A percentile compares a stretch with the other conserved stretches of the same genome.
Conservation (phyloP, 768 basidiomycete genomes). For the Kwoniella dendrophila region DNA sequence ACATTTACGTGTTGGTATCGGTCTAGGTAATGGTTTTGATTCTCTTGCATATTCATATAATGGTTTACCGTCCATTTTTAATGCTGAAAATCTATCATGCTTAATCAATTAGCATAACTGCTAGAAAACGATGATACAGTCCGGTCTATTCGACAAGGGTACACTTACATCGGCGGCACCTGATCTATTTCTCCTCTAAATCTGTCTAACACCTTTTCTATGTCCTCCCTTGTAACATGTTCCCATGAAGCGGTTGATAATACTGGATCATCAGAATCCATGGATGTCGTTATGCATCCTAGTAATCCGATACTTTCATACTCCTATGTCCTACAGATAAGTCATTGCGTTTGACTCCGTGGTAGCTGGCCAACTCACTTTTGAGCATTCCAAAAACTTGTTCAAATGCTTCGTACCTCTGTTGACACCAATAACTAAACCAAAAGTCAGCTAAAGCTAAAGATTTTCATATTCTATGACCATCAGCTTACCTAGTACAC, state of each 20-base stretch:
- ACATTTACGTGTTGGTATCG: constrained; percentile 83
- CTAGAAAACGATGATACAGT: not conserved
- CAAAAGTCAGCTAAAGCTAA: not conserved
- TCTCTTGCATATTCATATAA: constrained; percentile 93
- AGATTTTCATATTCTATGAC: too few species aligned
- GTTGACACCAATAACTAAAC: constrained; percentile 79
- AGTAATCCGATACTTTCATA: constrained; percentile 87
- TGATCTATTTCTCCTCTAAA: constrained; percentile 89
- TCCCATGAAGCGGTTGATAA: constrained; percentile 63
- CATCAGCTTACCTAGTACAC: constrained; percentile 79
- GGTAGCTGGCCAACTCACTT: constrained; percentile 61
- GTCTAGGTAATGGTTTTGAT: constrained; percentile 85
- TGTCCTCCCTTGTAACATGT: constrained; percentile 76
- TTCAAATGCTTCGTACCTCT: constrained; percentile 84
- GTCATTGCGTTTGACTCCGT: not conserved
- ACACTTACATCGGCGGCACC: constrained; percentile 80
- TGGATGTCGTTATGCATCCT: constrained; percentile 91
- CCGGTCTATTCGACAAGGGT: not conserved
- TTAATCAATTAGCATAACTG: not conserved
- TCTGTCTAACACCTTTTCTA: constrained; percentile 68
- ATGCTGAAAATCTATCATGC: constrained; percentile 78
- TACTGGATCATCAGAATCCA: constrained; percentile 84
- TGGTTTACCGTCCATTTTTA: constrained; percentile 97
- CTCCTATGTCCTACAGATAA: constrained; percentile 64
- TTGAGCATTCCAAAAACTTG: constrained; percentile 83